Base-by-base conservation (phyloP, 305 asterid species). In the Fraxinus paxiana region DNA sequence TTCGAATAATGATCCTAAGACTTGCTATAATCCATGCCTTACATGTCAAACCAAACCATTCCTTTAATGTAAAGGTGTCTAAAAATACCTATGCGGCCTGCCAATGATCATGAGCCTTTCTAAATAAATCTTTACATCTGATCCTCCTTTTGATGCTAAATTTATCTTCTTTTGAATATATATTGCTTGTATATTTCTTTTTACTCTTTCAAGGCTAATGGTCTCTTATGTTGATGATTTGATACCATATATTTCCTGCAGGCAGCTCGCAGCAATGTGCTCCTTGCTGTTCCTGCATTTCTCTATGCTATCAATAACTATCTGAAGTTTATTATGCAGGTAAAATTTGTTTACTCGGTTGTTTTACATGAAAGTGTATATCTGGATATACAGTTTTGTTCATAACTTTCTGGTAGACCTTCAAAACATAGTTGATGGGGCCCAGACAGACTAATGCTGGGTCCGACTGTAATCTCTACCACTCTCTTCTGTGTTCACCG, bases 261-360 rank as follows among this genome's bases (percentile, higher is more conserved):
- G 97, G 97, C 97, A 78, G 97, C 97, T 82, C 91, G 92, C 73
- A 93, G 82, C 83, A 93, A 93, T 82, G 78, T 24, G 38, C 95
- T 93, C 61, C 92, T 93, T 72, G 97, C 97, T n/a, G 91, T 93
- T 83, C 97, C 97, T 15, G 97, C 97, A 79, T 80, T 93, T 76
- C 93, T 93, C 71, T 93, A 93, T 90, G 97, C 97, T 83, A 81
- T 93, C 81, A 93, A 93, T 88, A 93, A 93, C 87, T 93, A 93
- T 83, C 90, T 93, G 73, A 93, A 93, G 90, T 93, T 93, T 75
- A 89, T 81, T 76, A 93, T 93, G 97, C 97, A 93, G 97, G 97
- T 93, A 87, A 77, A 69, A 7, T 31, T 73, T 76, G 30, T 15
- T 48, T 24, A 31, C 22, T 84, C 35, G 26, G 67, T 82, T 84